phyloP scores from a whole-genome alignment of 768 basidiomycete genomes.

The Pholiota conissans region DNA sequence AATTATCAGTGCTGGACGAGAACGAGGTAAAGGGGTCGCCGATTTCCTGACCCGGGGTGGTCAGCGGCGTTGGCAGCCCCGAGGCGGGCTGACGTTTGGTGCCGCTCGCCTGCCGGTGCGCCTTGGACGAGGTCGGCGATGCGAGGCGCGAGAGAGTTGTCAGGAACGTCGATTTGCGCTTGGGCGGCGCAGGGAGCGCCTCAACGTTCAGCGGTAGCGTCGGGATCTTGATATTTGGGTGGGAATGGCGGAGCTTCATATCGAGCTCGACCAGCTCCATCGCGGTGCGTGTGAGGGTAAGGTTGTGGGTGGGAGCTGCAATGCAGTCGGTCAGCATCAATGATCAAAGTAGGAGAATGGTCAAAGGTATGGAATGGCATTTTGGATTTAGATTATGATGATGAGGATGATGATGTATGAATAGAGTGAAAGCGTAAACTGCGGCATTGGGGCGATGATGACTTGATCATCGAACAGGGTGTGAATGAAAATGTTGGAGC shows the following conservation, averaged over 20 bases:
- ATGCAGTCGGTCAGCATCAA: conserved; percentile 23
- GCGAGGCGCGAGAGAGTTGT: conserved; percentile 85
- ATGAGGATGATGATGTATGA: not conserved
- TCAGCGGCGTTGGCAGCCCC: conserved; percentile 42
- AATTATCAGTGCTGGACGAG: conserved; percentile 29
- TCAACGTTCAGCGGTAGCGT: conserved; percentile 60
- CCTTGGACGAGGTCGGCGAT: conserved; percentile 64
- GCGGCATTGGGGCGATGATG: not conserved
- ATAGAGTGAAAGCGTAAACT: not conserved
- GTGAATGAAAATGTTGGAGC: conserved; percentile 2
- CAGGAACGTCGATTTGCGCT: conserved; percentile 83
- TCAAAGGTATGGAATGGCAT: not conserved
- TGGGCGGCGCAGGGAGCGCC: conserved; percentile 53
- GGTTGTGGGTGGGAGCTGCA: conserved; percentile 84
- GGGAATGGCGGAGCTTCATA: conserved; percentile 68
- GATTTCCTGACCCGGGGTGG: conserved; percentile 55
- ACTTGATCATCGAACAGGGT: not conserved
- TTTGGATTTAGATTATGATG: not conserved
- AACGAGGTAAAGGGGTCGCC: conserved; percentile 61
- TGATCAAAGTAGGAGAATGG: not conserved
- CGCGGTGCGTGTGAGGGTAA: conserved; percentile 79
- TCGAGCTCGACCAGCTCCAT: conserved; percentile 83
- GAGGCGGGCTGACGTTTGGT: conserved; percentile 30
- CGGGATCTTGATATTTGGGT: conserved; percentile 59
- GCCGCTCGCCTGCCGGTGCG: conserved; percentile 33